Evolutionary conservation across 148 eudicot genomes (phyloP), one percentile per base, ranked within the genome.

Genomic region (Fagopyrum tataricum): DNA sequence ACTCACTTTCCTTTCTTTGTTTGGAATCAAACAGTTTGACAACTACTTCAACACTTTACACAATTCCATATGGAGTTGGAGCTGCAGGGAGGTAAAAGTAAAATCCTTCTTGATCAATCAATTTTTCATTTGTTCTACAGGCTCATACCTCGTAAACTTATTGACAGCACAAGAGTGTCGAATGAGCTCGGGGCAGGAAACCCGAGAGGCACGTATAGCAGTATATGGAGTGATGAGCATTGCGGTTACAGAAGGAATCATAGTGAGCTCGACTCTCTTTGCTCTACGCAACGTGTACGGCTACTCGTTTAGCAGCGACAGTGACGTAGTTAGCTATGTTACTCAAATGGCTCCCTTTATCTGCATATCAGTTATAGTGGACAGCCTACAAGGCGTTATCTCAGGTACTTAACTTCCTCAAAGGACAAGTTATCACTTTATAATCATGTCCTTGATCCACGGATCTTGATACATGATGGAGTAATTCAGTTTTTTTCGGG

Each of bases 51-150:
- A 88, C 93, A 48, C 88, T 92, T 40, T 92, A 88, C 67, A 68
- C 96, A 20, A 88, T 92, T 53, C 93, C 97, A 12, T 87, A 80
- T 71, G 96, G 96, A 76, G 77, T 92, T 17, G 87, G 84, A 77
- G 91, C 90, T 41, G 96, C 93, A 41, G 91, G 79, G 58, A 92
- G 96, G 97, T 92, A 58, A 31, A 31, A 31, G 1, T 31, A 31
- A 31, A 31, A 31, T 49, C 55, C 55, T 49, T 49, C 18, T 15
- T 10, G 15, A 49, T 49, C 6, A 15, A 15, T 49, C 55, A 14
- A 49, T 2, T 11, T 6, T 37, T 41, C 13, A 66, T 49, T 31
- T 31, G 37, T 31, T 31, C 37, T 31, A 31, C 2, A 31, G 37
- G 55, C n/a, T 49, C 6, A 0, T 4, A 49, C 21, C 20, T 18